Conservation (phyloP, 1,284 basidiomycete species). For the Ganoderma lucidum region DNA sequence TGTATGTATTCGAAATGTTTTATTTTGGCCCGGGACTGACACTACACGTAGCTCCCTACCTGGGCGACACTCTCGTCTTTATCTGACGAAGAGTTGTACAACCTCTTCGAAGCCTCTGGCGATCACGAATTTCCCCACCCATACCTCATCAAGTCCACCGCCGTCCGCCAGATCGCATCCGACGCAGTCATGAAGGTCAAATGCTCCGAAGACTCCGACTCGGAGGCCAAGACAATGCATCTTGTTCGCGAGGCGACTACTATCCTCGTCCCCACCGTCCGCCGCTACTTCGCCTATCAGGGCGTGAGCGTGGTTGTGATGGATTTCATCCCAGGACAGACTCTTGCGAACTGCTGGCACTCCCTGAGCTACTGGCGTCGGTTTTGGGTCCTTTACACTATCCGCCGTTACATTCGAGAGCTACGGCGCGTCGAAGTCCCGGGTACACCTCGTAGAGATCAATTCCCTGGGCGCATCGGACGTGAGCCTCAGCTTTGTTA, state of each 20-base stretch:
- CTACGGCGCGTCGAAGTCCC: constrained; percentile 25
- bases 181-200: constrained; percentile 10
- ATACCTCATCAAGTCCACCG: not conserved
- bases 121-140: not conserved
- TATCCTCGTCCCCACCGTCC: constrained; percentile 3
- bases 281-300: not conserved
- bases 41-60: not conserved
- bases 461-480: constrained; percentile 22
- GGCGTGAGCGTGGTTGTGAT: constrained; percentile 26
- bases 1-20: no score
- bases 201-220: not conserved
- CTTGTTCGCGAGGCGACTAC: constrained; percentile 4
- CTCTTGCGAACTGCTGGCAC: constrained; percentile 37
- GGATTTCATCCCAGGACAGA: constrained; percentile 38
- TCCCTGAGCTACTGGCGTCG: constrained; percentile 33
- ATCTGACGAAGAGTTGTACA: not conserved
- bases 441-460: constrained; percentile 9
- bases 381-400: constrained; percentile 37
- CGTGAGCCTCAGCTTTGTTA: constrained; percentile 13
- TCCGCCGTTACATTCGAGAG: constrained; percentile 42
- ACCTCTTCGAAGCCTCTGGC: not conserved
- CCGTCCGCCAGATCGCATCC: constrained; percentile 2
- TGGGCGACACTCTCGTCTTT: not conserved
- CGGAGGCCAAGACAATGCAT: constrained; percentile 4
- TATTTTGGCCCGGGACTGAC: no score